Evolutionary conservation across 2,329 filamentous ascomycete species (phyloP).

Genomic region (Aureobasidium sp.): DNA sequence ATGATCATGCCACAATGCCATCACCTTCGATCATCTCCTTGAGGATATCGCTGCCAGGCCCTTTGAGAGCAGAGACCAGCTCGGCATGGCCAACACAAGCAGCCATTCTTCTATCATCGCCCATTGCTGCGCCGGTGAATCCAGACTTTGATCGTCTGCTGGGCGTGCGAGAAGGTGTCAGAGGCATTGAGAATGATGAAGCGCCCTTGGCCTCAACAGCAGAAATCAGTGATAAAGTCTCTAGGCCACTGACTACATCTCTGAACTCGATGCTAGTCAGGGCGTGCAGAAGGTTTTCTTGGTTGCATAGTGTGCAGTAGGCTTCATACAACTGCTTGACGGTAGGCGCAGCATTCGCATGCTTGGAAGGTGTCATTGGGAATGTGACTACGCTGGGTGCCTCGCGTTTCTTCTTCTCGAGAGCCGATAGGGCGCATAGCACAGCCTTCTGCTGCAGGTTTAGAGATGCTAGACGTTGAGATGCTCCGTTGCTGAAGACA

Average conservation of each 20-base stretch:
- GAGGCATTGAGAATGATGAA: slow-evolving; percentile 51
- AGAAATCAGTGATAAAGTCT: slow-evolving; percentile 75
- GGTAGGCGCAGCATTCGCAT: slow-evolving; percentile 55
- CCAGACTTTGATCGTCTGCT: slow-evolving; percentile 46
- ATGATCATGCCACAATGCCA: slow-evolving; percentile 10
- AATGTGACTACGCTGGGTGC: slow-evolving; percentile 9
- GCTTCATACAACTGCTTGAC: slow-evolving; percentile 77
- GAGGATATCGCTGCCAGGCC: slow-evolving; percentile 29
- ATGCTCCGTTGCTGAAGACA: slow-evolving; percentile 82
- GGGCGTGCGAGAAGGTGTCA: slow-evolving; percentile 60
- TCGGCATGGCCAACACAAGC: slow-evolving; percentile 29
- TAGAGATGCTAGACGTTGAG: slow-evolving; percentile 73
- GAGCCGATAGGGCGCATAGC: slow-evolving; percentile 75
- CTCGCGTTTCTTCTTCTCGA: slow-evolving; percentile 50
- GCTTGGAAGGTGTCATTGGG: slow-evolving; percentile 35
- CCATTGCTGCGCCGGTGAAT: slow-evolving; percentile 33
- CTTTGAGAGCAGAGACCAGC: slow-evolving; percentile 26
- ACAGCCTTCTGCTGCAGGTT: slow-evolving; percentile 97
- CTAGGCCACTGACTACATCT: slow-evolving; percentile 81
- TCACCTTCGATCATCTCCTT: slow-evolving; percentile 30
- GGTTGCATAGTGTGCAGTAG: slow-evolving; percentile 74
- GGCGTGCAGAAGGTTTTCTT: slow-evolving; percentile 81
- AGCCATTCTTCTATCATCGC: slow-evolving; percentile 52
- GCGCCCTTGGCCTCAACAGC: slow-evolving; percentile 52
- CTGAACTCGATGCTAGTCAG: slow-evolving; percentile 88